Base-by-base conservation (phyloP, 441 rosid species). In the Populus tomentosa region DNA sequence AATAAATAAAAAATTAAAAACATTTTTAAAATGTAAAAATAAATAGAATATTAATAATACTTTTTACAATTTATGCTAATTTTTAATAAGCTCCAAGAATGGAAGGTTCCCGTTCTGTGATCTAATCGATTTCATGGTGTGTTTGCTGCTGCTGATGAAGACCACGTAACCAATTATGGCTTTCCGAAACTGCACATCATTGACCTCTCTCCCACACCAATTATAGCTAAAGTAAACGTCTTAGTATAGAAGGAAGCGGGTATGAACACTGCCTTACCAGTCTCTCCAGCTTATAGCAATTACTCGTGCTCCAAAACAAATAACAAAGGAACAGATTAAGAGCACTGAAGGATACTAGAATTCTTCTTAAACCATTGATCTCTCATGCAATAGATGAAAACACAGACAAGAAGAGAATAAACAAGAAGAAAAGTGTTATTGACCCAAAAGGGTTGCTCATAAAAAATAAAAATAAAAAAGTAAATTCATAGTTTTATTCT, bases 151-250 rank as follows among this genome's bases (percentile, higher is more conserved):
- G 53, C 28, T 23, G 50, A 24, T 2, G 33, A 32, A 32, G 33
- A 1, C 6, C 10, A n/a, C 42, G 42, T 38, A 38, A 38, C 28
- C 5, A 6, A 23, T 13, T 83, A 87, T 26, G 68, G 80, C 8
- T 82, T 89, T 62, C 75, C 24, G 65, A 77, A 78, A 75, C 89
- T 92, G 64, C 84, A 72, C 66, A 86, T 83, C 70, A 83, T 89
- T 23, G 91, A 90, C 78, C 92, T 90, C 92, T 90, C 8, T 92
- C 91, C 40, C 84, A 86, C 80, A 89, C 88, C 73, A 82, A 81
- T 71, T 92, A 53, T 81, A 85, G 74, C 88, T 88, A 40, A 82
- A 70, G 64, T 83, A 82, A 67, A 76, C 83, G 10, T 82, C 86
- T 14, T 8, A 8, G n/a, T 33, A 30, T 75, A 75, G 7, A 4